Conservation (phyloP, 768 basidiomycete species). For the Lactarius pseudohatsudake region DNA sequence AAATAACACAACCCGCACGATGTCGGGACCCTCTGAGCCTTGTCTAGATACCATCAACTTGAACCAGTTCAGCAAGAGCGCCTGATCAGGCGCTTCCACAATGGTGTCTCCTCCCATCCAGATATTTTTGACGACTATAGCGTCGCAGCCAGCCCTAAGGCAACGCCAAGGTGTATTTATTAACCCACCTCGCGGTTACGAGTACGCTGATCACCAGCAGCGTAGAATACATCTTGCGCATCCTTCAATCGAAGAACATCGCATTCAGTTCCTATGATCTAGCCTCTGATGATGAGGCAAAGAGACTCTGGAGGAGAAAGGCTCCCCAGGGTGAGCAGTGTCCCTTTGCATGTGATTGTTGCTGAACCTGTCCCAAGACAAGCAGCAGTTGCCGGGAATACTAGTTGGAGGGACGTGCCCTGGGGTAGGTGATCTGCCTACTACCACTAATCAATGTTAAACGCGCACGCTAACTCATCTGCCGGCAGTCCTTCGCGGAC, state of each 20-base stretch:
- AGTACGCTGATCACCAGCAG: constrained; percentile 1
- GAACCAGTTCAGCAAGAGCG: neutral
- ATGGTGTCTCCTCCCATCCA: constrained; percentile 86
- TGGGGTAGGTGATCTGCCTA: constrained; percentile 49
- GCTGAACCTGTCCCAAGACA: constrained; percentile 49
- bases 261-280: constrained; percentile 80
- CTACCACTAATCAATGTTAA: neutral
- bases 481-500: constrained; percentile 61
- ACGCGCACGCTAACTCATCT: constrained; percentile 13
- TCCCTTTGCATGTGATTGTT: neutral
- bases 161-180: constrained; percentile 63
- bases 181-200: neutral
- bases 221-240: constrained; percentile 77
- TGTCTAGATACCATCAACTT: neutral
- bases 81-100: constrained; percentile 1
- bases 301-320: constrained; percentile 77
- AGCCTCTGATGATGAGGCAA: constrained; percentile 81
- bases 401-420: constrained; percentile 74
- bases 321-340: constrained; percentile 58
- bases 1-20: neutral
- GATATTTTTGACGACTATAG: constrained; percentile 85
- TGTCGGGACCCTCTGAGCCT: neutral
- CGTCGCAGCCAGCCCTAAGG: constrained; percentile 72
- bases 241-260: constrained; percentile 84
- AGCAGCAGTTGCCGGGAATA: constrained; percentile 82